A percentile compares a stretch with the other conserved stretches of the same genome.
Evolutionary conservation across 306 rosid species (phyloP).

Genomic region (Trifolium fragiferum): DNA sequence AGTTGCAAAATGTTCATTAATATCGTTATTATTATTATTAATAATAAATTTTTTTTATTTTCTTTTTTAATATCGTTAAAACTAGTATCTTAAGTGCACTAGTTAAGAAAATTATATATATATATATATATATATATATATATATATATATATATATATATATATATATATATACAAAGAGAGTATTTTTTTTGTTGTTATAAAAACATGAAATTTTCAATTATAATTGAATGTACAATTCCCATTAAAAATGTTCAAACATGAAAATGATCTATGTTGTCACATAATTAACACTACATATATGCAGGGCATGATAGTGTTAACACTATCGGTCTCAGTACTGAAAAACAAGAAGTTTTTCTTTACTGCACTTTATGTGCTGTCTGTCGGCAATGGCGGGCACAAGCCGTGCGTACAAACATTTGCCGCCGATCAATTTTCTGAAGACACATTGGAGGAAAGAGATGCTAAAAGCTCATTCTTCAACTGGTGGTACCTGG

Average conservation of each 20-base stretch:
- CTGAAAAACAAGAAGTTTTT: conserved; percentile 39
- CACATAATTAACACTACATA: background rate
- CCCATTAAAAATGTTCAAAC: background rate
- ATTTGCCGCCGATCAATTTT: conserved; percentile 81
- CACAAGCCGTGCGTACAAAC: conserved; percentile 82
- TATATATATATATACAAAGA: no score
- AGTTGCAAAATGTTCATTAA: no score
- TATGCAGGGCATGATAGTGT: conserved; percentile 57
- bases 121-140: no score
- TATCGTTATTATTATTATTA: no score
- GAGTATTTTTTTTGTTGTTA: background rate
- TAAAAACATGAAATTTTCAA: no score
- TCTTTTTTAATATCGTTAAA: no score
- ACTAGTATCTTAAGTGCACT: no score
- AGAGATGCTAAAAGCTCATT: conserved; percentile 65
- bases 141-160: no score
- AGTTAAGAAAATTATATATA: no score
- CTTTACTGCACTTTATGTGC: conserved; percentile 54
- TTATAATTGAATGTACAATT: no score
- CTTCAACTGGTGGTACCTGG: conserved; percentile 81
- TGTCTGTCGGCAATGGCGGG: conserved; percentile 74
- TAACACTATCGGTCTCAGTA: conserved; percentile 59
- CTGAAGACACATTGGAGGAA: conserved; percentile 57
- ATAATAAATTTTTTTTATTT: no score
- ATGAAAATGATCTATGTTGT: background rate